Conservation (phyloP, 23 red algal species). For the Gracilaria domingensis region DNA sequence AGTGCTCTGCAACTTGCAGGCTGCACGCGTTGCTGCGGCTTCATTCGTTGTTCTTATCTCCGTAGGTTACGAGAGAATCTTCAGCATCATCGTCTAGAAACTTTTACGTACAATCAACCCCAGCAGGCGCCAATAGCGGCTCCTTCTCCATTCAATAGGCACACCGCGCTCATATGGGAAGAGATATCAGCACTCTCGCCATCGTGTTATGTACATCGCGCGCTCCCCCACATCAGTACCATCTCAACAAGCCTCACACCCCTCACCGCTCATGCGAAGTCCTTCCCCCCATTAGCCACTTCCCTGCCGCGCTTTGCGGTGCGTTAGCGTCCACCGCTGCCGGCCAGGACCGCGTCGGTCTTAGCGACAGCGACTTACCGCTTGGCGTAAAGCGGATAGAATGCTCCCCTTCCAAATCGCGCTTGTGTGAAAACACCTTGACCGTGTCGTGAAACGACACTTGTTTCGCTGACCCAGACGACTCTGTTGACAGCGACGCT, state of each 20-base stretch:
- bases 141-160: no score
- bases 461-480: not conserved
- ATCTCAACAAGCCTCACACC: not conserved
- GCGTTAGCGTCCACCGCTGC: not conserved
- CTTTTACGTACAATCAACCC: no score
- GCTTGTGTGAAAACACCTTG: constrained; percentile 3
- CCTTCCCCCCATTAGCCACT: not conserved
- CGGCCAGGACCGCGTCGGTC: not conserved
- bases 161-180: no score
- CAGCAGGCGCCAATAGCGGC: no score
- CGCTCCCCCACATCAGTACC: not conserved
- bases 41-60: no score
- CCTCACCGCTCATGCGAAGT: not conserved
- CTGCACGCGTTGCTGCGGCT: no score
- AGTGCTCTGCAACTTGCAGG: no score
- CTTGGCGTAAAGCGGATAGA: constrained; percentile 4
- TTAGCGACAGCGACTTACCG: not conserved
- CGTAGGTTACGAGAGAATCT: no score
- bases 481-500: not conserved
- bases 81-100: no score
- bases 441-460: not conserved
- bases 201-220: not conserved
- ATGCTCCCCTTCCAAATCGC: not conserved
- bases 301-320: not conserved
- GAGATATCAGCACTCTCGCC: no score